Percentiles rank a stretch among this genome's conserved stretches.
phyloP scores from a whole-genome alignment of 192 early-diverging fungal species.

The Rhizophagus clarus region DNA sequence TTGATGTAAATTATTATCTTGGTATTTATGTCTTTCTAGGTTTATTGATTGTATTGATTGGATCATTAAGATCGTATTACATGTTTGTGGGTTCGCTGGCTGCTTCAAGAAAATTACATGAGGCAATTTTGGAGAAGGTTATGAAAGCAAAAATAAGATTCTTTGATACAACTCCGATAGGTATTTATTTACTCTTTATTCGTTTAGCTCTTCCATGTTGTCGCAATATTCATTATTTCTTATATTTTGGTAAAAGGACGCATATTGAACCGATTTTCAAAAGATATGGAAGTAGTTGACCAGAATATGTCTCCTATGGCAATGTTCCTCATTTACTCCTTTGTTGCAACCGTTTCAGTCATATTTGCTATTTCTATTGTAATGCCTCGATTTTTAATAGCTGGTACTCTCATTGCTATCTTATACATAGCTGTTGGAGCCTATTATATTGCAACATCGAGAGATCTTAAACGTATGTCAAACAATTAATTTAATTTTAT shows the following conservation, averaged over 20 bases:
- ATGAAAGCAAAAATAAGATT: slow-evolving; percentile 77
- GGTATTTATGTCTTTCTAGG: slow-evolving; percentile 63
- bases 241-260: slow-evolving; percentile 29
- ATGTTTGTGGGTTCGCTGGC: slow-evolving; percentile 51
- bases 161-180: slow-evolving; percentile 90
- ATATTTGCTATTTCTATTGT: slow-evolving; percentile 65
- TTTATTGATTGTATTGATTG: slow-evolving; percentile 42
- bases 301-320: slow-evolving; percentile 54
- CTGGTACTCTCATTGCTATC: slow-evolving; percentile 56
- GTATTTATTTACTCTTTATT: slow-evolving; percentile 30
- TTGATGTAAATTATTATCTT: slow-evolving; percentile 64
- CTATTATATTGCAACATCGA: slow-evolving; percentile 75
- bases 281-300: slow-evolving; percentile 86
- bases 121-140: slow-evolving; percentile 55
- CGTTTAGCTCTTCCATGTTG: slow-evolving; percentile 23
- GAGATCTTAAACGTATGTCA: slow-evolving; percentile 80
- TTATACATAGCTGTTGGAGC: slow-evolving; percentile 67
- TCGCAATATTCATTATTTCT: neutral
- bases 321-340: slow-evolving; percentile 52
- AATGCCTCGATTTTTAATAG: slow-evolving; percentile 73
- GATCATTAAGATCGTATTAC: slow-evolving; percentile 42
- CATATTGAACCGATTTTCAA: slow-evolving; percentile 83
- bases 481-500: neutral
- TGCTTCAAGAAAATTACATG: slow-evolving; percentile 64
- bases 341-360: slow-evolving; percentile 57